Base-by-base conservation (phyloP, 768 basidiomycete genomes). In the Leccinum imitatum region DNA sequence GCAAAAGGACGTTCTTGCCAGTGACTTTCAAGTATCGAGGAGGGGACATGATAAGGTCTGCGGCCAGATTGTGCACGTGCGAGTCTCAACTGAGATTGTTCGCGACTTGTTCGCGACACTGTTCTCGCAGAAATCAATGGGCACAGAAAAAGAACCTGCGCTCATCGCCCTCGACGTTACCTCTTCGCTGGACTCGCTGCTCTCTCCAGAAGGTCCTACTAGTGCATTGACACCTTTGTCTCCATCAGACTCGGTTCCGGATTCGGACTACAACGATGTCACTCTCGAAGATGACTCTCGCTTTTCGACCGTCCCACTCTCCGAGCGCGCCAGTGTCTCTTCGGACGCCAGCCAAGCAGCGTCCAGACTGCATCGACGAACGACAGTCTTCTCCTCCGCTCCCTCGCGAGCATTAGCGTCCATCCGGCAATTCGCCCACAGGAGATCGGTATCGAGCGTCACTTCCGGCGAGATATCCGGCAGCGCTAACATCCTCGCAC, bases 241-340 rank as follows among this genome's bases (percentile, higher is more conserved):
- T 50, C 69, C 71, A 17, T 65, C 64, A 69, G 75, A 75, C 56
- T 87, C 85, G 21, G 68, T 82, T 27, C 79, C 83, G 4, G 81
- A 81, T 54, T 81, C 86, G 17, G 87, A 88, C 63, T 82, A 87
- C 65, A 87, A 87, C 63, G 87, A 90, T 58, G 78, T 86, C 48
- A 57, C 62, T n/a, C 62, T 74, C 64, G 82, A 76, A 63, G 78
- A 81, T 66, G 75, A 79, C 53, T 65, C 77, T 2, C 79, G 75
- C 17, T 85, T 85, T 63, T 85, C 83, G 1, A 84, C 78, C 13
- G 78, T 86, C 41, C 67, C 80, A 3, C 77, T 84, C 46, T 71
- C 69, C 37, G 73, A 74, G 52, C 73, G 73, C 39, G 70, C 69
- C 56, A 79, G 74, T 56, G 56, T 76, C 63, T 64, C 63, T 65